These are phyloP conservation scores for Albizia julibrissin DNA, from an alignment of 306 rosid species.

Conservation along the genomic window DNA sequence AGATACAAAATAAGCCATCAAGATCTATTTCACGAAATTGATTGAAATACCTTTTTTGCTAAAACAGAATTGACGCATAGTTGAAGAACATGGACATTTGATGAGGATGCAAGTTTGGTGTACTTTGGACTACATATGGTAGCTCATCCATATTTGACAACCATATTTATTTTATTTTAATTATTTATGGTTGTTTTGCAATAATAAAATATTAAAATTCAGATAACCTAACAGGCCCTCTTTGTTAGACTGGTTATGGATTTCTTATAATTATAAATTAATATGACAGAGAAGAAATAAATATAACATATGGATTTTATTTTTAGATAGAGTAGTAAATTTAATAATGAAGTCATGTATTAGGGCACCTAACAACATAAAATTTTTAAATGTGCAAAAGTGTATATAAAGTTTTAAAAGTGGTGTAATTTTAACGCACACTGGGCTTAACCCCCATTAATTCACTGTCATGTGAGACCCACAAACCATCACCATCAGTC, in stretches of 20 bases:
- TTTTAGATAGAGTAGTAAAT: too few species aligned
- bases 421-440: too few species aligned
- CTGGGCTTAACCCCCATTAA: too few species aligned
- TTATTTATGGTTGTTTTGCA: neutral
- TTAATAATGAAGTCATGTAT: too few species aligned
- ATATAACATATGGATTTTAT: too few species aligned
- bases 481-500: too few species aligned
- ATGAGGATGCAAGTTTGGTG: neutral
- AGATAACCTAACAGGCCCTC: neutral
- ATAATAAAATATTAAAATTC: neutral
- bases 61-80: neutral
- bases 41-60: neutral
- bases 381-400: too few species aligned
- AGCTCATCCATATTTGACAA: neutral
- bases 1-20: accelerated
- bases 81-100: neutral
- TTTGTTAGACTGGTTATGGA: neutral
- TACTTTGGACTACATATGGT: neutral
- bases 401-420: too few species aligned
- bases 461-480: too few species aligned
- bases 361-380: too few species aligned
- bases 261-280: too few species aligned
- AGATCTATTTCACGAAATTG: neutral
- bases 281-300: too few species aligned
- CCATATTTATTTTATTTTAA: neutral